These are phyloP conservation scores for Pleurotus sapidus DNA, from an alignment of 768 basidiomycete genomes.

Conservation along the genomic window DNA sequence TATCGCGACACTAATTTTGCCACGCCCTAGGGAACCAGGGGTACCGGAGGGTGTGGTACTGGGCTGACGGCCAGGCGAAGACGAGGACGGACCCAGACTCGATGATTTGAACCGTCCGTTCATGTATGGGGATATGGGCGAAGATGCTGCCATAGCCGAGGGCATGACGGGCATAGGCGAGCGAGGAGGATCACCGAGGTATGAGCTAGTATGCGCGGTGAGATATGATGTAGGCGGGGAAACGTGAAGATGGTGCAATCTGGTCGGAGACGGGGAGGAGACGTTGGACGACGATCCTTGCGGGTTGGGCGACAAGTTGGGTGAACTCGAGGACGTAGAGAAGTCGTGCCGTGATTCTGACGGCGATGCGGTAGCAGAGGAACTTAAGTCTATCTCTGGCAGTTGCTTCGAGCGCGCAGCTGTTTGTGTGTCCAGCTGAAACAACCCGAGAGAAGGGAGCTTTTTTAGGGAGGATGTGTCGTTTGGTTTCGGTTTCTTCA, in stretches of 20 bases:
- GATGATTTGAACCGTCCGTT: slow-evolving; percentile 9
- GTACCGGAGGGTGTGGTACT: not conserved
- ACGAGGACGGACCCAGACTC: slow-evolving; percentile 8
- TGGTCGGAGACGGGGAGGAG: slow-evolving; percentile 5
- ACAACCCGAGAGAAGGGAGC: slow-evolving; percentile 41
- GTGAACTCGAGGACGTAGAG: not conserved
- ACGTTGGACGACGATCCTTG: not conserved
- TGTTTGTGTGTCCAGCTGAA: slow-evolving; percentile 64
- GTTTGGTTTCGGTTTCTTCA: not conserved
- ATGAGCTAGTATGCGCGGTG: slow-evolving; percentile 4
- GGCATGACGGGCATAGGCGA: slow-evolving; percentile 61
- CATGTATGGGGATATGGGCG: slow-evolving; percentile 19
- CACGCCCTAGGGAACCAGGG: not conserved
- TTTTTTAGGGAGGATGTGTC: not conserved
- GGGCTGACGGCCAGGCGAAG: not conserved
- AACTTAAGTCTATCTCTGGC: slow-evolving; percentile 54
- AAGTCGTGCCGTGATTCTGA: slow-evolving; percentile 9
- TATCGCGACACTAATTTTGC: not conserved
- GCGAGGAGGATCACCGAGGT: slow-evolving; percentile 12
- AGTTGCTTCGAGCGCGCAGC: slow-evolving; percentile 48
- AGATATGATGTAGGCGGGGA: not conserved
- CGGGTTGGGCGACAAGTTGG: not conserved
- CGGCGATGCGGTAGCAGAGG: slow-evolving; percentile 31
- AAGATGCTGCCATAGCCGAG: slow-evolving; percentile 34
- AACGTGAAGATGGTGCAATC: slow-evolving; percentile 7